Base-by-base conservation (phyloP, 768 basidiomycete genomes). In the Serpula lacrymans region DNA sequence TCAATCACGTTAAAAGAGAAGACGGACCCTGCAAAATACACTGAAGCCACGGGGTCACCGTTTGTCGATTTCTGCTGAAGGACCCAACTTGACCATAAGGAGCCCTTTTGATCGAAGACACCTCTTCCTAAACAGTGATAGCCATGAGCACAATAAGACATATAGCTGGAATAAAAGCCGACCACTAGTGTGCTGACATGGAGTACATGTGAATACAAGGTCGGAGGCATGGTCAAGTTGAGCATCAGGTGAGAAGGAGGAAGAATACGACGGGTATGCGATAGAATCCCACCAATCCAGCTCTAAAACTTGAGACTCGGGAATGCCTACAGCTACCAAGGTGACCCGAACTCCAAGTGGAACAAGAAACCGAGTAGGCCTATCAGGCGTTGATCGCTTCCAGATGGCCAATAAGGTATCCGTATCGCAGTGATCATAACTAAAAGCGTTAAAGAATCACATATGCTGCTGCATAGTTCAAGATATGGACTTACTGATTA, bases 141-240 rank as follows among this genome's bases (percentile, higher is more conserved):
- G 34, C 12, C n/a, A 24, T 18, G 20, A 13, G 4, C 22, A 18
- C 10, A 30, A 17, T 24, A 11, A n/a, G n/a, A 21, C 17, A 33
- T 33, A 6, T 21, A 8, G 10, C 32, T 11, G 12, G 16, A 12
- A 6, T 4, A 11, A 30, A 12, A 13, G 49, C 58, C 12, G 33
- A 70, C 70, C 68, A 34, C 66, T 70, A 24, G 50, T 61, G 44
- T 71, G 70, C 40, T 72, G 70, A 4, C 69, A 67, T 1, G 70
- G 70, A 6, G 62, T 57, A 44, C 67, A 71, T 4, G 61, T 60
- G 34, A 71, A 53, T 17, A 34, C 33, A 24, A 24, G 10, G 13
- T n/a, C 13, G 29, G 47, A 49, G 26, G 35, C 38, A 5, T 32
- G 39, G n/a, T n/a, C n/a, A n/a, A n/a, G n/a, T n/a, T n/a, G n/a